These are phyloP conservation scores for Lentinula aciculospora DNA, from an alignment of 768 basidiomycete genomes.

Conservation along the genomic window DNA sequence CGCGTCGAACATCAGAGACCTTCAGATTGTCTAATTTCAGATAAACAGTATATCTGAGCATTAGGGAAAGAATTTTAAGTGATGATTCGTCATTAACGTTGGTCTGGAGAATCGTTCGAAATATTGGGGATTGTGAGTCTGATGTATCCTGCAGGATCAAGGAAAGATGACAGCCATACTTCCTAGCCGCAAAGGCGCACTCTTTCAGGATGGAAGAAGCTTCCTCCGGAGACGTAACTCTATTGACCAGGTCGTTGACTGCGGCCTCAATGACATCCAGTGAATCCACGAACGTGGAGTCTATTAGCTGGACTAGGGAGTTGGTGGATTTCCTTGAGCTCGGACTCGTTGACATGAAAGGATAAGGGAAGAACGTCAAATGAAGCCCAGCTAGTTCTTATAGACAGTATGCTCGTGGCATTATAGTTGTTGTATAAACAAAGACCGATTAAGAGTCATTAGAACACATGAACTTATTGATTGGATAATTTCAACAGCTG, in stretches of 20 bases:
- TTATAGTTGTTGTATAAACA: too few relatives aligned
- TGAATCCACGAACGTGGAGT: too few relatives aligned
- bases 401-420: too few relatives aligned
- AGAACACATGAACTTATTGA: too few relatives aligned
- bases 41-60: not conserved
- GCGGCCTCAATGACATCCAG: not conserved
- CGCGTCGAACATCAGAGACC: not conserved
- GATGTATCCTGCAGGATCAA: not conserved
- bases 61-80: not conserved
- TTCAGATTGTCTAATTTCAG: not conserved
- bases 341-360: too few relatives aligned
- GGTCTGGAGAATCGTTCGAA: not conserved
- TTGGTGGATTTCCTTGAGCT: too few relatives aligned
- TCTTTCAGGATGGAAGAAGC: not conserved
- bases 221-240: not conserved
- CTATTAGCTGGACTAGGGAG: too few relatives aligned
- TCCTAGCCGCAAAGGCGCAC: not conserved
- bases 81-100: not conserved
- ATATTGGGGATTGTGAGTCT: not conserved
- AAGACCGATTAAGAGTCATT: too few relatives aligned
- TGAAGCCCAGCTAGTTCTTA: too few relatives aligned
- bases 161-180: not conserved
- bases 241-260: not conserved
- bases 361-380: too few relatives aligned
- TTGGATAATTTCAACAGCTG: too few relatives aligned